Evolutionary conservation across 176 grass and related monocot genomes (phyloP).

Genomic region (Aegilops tauschii): DNA sequence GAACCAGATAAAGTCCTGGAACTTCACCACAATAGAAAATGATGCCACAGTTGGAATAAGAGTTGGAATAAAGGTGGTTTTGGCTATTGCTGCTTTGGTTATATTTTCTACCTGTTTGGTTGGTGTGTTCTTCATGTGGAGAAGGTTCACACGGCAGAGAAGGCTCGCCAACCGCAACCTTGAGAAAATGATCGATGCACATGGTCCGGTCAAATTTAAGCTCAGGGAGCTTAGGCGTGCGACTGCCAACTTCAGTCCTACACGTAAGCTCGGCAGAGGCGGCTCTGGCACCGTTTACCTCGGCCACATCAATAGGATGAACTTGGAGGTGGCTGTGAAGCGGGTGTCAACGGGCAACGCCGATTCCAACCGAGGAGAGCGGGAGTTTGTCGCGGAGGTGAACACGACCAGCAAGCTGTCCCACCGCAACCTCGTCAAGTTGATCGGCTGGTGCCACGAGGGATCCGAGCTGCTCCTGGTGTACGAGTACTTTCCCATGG

Average conservation of each 20-base stretch:
- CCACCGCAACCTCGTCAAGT: not conserved
- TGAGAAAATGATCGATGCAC: conserved; percentile 38
- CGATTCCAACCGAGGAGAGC: not conserved
- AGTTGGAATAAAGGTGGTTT: not conserved
- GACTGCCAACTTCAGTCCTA: conserved; percentile 23
- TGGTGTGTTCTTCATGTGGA: not conserved
- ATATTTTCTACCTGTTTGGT: not conserved
- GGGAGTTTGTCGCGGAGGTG: not conserved
- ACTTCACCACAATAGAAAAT: not conserved
- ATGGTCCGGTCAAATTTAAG: conserved; percentile 28
- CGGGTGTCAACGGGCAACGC: not conserved
- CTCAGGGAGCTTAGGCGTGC: conserved; percentile 37
- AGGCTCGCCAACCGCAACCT: conserved; percentile 37
- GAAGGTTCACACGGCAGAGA: not conserved
- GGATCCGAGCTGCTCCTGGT: not conserved
- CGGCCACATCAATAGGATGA: conserved; percentile 11
- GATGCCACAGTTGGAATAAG: not conserved
- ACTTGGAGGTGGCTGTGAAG: conserved; percentile 49
- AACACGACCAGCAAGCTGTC: conserved; percentile 1
- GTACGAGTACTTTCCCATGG: not conserved
- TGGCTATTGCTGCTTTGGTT: not conserved
- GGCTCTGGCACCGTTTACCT: conserved; percentile 53
- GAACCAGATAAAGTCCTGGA: conserved; percentile 16
- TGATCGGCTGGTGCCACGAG: not conserved
- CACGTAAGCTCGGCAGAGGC: conserved; percentile 31